These are phyloP conservation scores for Colletotrichum limetticola DNA, from an alignment of 2,329 filamentous ascomycete species.

Conservation along the genomic window DNA sequence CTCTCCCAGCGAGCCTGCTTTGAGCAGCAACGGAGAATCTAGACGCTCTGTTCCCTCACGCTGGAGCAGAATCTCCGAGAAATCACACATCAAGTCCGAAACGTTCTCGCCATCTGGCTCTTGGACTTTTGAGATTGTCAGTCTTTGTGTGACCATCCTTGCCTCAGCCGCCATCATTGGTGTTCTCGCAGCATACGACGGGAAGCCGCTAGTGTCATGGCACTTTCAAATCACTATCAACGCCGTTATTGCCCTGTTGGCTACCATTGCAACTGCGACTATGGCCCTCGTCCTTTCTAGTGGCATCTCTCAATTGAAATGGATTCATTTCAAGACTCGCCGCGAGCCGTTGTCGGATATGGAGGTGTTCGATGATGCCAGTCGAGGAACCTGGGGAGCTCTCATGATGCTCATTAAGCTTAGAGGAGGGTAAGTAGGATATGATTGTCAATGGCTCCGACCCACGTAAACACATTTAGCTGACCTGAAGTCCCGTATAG, in stretches of 20 bases:
- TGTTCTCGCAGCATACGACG: conserved; percentile 43
- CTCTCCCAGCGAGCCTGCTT: conserved; percentile 17
- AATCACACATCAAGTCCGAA: conserved; percentile 12
- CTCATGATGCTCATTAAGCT: conserved; percentile 40
- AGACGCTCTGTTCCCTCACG: conserved; percentile 20
- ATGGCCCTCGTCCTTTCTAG: conserved; percentile 44
- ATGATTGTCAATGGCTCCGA: neutral
- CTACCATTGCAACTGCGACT: conserved; percentile 42
- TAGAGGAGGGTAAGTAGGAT: conserved; percentile 42
- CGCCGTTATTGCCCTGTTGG: conserved; percentile 44
- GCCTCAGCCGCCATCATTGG: conserved; percentile 43
- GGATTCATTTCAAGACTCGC: conserved; percentile 45
- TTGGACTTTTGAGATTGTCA: conserved; percentile 43
- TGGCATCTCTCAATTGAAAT: conserved; percentile 46
- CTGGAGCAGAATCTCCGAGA: conserved; percentile 28
- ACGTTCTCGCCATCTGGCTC: conserved; percentile 36
- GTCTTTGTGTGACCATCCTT: conserved; percentile 39
- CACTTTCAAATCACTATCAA: conserved; percentile 46
- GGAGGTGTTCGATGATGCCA: conserved; percentile 47
- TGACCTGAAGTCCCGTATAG: conserved; percentile 23
- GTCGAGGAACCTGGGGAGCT: conserved; percentile 44
- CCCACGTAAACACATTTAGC: neutral
- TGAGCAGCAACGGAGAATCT: conserved; percentile 19
- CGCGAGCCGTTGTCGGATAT: conserved; percentile 44
- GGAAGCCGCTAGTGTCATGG: conserved; percentile 42